Evolutionary conservation across 2,329 filamentous ascomycete genomes (phyloP), one percentile per base, ranked within the genome.

Genomic region (Fusarium sp.): DNA sequence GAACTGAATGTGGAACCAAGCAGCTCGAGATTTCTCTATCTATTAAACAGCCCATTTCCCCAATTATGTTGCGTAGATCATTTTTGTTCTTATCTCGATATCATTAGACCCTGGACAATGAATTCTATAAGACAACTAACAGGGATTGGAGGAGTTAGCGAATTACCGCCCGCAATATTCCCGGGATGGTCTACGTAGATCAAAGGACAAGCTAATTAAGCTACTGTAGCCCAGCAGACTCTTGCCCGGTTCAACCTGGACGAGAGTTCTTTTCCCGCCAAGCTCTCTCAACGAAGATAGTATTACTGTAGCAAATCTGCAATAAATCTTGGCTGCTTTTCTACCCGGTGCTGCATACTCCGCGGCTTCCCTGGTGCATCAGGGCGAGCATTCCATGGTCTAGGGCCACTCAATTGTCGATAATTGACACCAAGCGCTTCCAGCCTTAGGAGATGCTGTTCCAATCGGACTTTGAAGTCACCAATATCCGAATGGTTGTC

Each of bases 1-100:
- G 13, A 28, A 7, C 5, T 2, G 0, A 28, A 18, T 2, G 10
- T 26, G 12, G 44, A 3, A 20, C 17, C 0, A 47, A 26, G 44
- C 18, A 4, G 24, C 12, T 10, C 44, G 24, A 47, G 18, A 14
- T 24, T 45, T 28, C 45, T 28, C 26, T 22, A 28, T 12, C 15
- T 12, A 26, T 24, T 26, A 22, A 45, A 11, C 3, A 31, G 26
- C 26, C 3, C 0, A 4, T 6, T 4, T 48, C 8, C 20, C 7
- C 3, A 48, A 22, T 11, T 3, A 28, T 47, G 13, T 17, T 6
- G 20, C 13, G 3, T 22, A 11, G 26, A 31, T 4, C 9, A 11
- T 15, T 48, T 22, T 48, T 48, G 13, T 22, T 22, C 20, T 22
- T 15, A 3, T 26, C 45, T 15, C 6, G 20, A 48, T 28, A 22